Evolutionary conservation across 2,329 filamentous ascomycete genomes (phyloP).

Genomic region (Sclerotinia spermophila): DNA sequence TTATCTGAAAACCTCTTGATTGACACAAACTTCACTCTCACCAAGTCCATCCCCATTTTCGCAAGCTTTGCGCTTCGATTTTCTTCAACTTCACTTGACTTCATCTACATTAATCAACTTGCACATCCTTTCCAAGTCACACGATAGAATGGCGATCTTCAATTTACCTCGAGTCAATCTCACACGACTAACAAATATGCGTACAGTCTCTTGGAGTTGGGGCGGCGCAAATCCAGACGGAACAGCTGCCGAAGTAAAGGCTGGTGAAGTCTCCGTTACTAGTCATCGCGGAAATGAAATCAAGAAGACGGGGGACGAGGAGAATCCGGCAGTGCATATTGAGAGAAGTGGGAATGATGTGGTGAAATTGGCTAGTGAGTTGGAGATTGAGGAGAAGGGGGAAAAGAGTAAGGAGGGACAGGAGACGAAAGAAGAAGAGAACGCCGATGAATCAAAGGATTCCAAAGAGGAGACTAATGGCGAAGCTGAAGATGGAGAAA

Average conservation of each 20-base stretch:
- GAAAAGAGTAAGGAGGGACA: conserved; percentile 35
- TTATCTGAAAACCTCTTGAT: background rate
- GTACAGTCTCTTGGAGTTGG: conserved; percentile 61
- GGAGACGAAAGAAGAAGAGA: conserved; percentile 17
- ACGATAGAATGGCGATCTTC: background rate
- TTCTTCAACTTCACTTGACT: background rate
- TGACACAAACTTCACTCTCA: background rate
- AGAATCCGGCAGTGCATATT: conserved; percentile 59
- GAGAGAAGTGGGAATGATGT: conserved; percentile 60
- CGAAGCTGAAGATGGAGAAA: conserved; percentile 30
- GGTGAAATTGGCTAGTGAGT: conserved; percentile 59
- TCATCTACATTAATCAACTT: background rate
- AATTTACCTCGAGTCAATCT: background rate
- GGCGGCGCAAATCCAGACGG: conserved; percentile 52
- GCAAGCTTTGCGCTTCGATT: background rate
- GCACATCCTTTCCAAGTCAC: background rate
- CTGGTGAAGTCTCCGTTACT: conserved; percentile 58
- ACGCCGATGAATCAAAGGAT: background rate
- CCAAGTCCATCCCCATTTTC: background rate
- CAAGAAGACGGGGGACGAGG: conserved; percentile 57
- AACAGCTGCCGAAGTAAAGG: conserved; percentile 53
- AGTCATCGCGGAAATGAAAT: conserved; percentile 61
- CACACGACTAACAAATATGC: background rate
- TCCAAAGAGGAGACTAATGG: background rate
- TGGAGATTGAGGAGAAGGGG: conserved; percentile 44